Percentiles rank a stretch among this genome's conserved stretches.
Evolutionary conservation across 768 basidiomycete species (phyloP).

Genomic region (Serendipita vermifera): DNA sequence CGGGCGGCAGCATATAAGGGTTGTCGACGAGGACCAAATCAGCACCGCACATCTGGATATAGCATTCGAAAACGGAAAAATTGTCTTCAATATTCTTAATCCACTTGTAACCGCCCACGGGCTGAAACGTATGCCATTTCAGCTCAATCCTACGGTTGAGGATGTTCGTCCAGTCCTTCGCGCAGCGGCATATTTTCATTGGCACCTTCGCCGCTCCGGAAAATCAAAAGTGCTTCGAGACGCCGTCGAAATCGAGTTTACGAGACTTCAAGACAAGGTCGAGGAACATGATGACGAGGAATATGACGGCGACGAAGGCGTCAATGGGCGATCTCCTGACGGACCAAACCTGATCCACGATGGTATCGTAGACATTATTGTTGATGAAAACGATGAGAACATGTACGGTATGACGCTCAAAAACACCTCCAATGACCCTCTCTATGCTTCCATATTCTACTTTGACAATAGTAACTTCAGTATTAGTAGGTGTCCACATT

Average conservation of each 20-base stretch:
- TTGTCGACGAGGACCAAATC: too few relatives aligned
- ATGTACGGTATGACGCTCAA: constrained; percentile 17
- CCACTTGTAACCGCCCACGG: constrained; percentile 8
- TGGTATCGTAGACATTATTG: constrained; percentile 16
- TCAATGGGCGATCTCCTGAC: too few relatives aligned
- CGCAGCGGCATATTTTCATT: constrained; percentile 12
- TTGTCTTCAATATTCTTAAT: background rate
- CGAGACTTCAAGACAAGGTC: background rate
- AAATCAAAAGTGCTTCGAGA: too few relatives aligned
- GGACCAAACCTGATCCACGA: constrained; percentile 12
- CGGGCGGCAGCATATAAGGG: too few relatives aligned
- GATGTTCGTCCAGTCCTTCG: constrained; percentile 1
- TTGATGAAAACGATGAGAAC: constrained; percentile 16
- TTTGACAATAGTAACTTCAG: constrained; percentile 23
- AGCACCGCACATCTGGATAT: too few relatives aligned
- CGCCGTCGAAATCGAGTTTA: constrained; percentile 9
- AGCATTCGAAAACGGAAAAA: too few relatives aligned
- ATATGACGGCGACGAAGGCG: too few relatives aligned
- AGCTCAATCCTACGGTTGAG: background rate
- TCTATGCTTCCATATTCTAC: constrained; percentile 21
- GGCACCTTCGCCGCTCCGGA: constrained; percentile 7
- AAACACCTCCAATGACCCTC: constrained; percentile 17
- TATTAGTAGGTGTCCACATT: constrained; percentile 15
- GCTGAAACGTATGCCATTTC: background rate
- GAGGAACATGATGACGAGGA: constrained; percentile 3